Evolutionary conservation across 495 filamentous ascomycete genomes (phyloP).

Genomic region (Aspergillus ellipticus): DNA sequence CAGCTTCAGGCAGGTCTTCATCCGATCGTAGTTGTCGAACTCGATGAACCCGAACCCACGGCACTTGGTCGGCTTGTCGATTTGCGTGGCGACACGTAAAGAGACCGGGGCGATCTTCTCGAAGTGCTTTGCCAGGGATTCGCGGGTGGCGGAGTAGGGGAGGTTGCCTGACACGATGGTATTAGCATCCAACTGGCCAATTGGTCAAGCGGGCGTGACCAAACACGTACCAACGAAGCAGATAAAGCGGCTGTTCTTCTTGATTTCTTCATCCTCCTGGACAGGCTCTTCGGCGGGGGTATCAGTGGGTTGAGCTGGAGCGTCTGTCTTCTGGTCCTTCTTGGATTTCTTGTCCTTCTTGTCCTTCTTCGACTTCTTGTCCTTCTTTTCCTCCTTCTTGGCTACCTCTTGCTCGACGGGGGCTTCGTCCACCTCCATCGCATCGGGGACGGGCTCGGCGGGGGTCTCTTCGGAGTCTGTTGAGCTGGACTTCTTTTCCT

Average conservation of each 20-base stretch:
- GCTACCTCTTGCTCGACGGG: constrained; percentile 3
- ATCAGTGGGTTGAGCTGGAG: constrained; percentile 14
- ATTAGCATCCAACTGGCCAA: not conserved
- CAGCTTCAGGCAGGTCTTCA: constrained; percentile 87
- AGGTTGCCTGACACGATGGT: constrained; percentile 62
- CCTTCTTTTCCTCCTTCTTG: constrained; percentile 13
- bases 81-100: constrained; percentile 73
- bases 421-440: constrained; percentile 7
- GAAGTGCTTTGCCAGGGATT: constrained; percentile 70
- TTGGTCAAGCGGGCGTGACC: not conserved
- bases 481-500: constrained; percentile 15
- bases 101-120: constrained; percentile 64
- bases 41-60: constrained; percentile 93
- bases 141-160: constrained; percentile 73
- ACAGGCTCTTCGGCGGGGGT: constrained; percentile 19
- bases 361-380: constrained; percentile 21
- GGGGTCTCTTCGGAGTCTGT: constrained; percentile 3
- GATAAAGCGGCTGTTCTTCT: constrained; percentile 67
- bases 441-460: constrained; percentile 1
- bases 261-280: constrained; percentile 18
- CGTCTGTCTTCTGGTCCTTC: constrained; percentile 8
- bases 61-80: constrained; percentile 61
- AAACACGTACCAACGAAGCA: constrained; percentile 68
- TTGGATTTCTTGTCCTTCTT: constrained; percentile 19
- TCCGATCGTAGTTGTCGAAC: constrained; percentile 82